These are phyloP conservation scores for Turnera subulata DNA, from an alignment of 345 rosid genomes.

Conservation along the genomic window DNA sequence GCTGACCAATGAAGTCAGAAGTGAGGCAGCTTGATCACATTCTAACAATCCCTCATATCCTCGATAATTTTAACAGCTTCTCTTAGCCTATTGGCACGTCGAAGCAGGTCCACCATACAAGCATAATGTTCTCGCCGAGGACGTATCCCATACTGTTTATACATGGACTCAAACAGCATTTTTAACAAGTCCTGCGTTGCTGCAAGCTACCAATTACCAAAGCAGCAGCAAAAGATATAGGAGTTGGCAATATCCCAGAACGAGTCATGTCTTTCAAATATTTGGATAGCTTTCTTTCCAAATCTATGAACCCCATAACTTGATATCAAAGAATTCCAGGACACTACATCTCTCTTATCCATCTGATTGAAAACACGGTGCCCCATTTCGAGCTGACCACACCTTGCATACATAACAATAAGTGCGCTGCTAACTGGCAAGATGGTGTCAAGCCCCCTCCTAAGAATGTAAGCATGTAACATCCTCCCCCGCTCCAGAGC, in stretches of 20 bases:
- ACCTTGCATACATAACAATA: conserved; percentile 27
- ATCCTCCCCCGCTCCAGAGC: conserved; percentile 40
- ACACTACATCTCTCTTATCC: conserved; percentile 23
- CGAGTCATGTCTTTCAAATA: conserved; percentile 23
- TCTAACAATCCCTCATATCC: conserved; percentile 23
- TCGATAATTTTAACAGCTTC: conserved; percentile 25
- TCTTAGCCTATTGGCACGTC: conserved; percentile 25
- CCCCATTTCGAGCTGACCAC: conserved; percentile 23
- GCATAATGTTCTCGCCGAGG: conserved; percentile 72
- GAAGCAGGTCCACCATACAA: conserved; percentile 52
- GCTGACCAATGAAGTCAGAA: too few species aligned
- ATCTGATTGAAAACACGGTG: conserved; percentile 19
- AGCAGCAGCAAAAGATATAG: conserved; percentile 21
- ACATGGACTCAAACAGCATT: conserved; percentile 22
- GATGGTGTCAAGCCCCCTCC: conserved; percentile 23
- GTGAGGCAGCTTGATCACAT: too few species aligned
- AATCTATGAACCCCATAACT: conserved; percentile 28
- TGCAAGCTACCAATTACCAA: conserved; percentile 32
- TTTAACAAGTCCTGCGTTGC: conserved; percentile 26
- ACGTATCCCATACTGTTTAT: conserved; percentile 2
- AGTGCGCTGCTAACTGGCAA: conserved; percentile 27
- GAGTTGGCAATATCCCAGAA: conserved; percentile 16
- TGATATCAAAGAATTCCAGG: conserved; percentile 30
- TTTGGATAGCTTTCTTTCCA: conserved; percentile 24
- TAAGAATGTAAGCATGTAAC: conserved; percentile 35